Conservation (phyloP, 768 basidiomycete genomes). For the Imleria badia region DNA sequence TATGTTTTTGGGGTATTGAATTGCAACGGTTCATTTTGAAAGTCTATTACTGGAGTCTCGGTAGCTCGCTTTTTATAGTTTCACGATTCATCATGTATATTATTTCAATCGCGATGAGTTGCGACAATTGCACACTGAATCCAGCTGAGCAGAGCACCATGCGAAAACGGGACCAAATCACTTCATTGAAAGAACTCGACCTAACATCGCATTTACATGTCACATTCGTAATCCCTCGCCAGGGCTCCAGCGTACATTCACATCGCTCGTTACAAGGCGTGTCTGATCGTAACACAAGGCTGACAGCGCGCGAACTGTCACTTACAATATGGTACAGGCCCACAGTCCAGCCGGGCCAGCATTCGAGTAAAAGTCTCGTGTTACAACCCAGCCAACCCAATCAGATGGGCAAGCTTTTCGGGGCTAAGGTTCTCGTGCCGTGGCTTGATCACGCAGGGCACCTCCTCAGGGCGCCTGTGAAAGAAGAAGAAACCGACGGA, state of each 20-base stretch:
- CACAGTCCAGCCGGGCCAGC: background rate
- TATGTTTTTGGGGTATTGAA: background rate
- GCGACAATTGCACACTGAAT: constrained; percentile 9
- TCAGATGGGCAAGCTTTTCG: constrained; percentile 15
- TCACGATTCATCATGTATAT: constrained; percentile 18
- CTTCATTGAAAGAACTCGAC: background rate
- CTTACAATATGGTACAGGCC: background rate
- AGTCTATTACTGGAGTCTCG: background rate
- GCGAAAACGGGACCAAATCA: too few species aligned
- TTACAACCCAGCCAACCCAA: constrained; percentile 6
- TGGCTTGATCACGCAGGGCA: constrained; percentile 11
- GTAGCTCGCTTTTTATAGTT: constrained; percentile 5
- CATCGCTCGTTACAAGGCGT: background rate
- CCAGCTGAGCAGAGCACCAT: background rate
- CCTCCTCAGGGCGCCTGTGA: constrained; percentile 11
- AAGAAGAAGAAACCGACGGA: background rate
- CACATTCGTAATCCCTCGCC: background rate
- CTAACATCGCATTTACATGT: background rate
- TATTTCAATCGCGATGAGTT: constrained; percentile 12
- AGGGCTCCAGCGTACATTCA: background rate
- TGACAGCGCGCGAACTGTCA: background rate
- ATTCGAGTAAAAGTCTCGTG: background rate
- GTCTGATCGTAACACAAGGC: background rate
- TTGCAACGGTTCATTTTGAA: background rate
- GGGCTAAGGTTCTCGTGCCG: constrained; percentile 4